phyloP scores from a whole-genome alignment of 805 yeast species.

The Danielia oregonensis region DNA sequence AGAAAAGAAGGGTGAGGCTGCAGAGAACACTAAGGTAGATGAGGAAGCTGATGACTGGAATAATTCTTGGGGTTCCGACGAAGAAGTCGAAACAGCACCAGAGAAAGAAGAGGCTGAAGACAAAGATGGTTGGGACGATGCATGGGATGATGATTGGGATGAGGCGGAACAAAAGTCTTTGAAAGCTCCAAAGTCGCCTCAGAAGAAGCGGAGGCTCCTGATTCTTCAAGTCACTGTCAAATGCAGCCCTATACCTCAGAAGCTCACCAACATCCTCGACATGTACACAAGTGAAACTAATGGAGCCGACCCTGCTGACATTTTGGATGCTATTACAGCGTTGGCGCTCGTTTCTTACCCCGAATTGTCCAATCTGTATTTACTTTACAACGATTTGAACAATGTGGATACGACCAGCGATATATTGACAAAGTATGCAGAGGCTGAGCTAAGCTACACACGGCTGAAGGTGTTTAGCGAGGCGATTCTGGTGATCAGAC shows the following conservation, averaged over 20 bases:
- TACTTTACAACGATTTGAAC: conserved; percentile 34
- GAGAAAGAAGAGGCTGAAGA: conserved; percentile 7
- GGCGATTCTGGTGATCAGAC: conserved; percentile 12
- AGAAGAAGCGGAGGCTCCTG: background rate
- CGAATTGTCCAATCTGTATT: conserved; percentile 25
- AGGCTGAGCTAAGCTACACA: conserved; percentile 19
- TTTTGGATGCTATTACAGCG: conserved; percentile 28
- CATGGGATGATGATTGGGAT: conserved; percentile 24
- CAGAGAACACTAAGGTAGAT: conserved; percentile 8
- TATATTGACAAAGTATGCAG: conserved; percentile 15
- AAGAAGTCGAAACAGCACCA: conserved; percentile 5
- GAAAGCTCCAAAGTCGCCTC: background rate
- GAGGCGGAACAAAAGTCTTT: conserved; percentile 9
- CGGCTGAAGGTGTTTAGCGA: conserved; percentile 17
- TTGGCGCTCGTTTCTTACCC: conserved; percentile 33
- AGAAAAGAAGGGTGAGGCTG: conserved; percentile 15
- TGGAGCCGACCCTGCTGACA: conserved; percentile 13
- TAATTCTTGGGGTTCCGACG: conserved; percentile 16
- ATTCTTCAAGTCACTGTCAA: background rate
- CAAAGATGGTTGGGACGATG: conserved; percentile 24
- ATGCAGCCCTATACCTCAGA: conserved; percentile 17
- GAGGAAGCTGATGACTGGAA: conserved; percentile 10
- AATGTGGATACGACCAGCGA: conserved; percentile 16
- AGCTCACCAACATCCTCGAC: conserved; percentile 19
- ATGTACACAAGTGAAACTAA: conserved; percentile 20